Evolutionary conservation across 768 basidiomycete genomes (phyloP).

Genomic region (Gloeostereum incarnatum): DNA sequence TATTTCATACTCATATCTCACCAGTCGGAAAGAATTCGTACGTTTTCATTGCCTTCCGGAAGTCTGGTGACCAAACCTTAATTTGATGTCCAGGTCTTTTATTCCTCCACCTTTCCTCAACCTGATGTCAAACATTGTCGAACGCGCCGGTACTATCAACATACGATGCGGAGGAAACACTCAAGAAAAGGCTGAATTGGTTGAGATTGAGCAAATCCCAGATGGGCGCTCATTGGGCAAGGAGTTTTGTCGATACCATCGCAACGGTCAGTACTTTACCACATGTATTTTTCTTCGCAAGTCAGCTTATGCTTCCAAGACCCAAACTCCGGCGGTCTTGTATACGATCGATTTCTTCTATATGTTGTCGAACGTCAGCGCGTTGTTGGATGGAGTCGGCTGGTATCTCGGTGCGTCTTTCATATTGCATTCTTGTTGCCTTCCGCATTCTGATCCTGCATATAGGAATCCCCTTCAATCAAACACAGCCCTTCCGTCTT

Average conservation of each 20-base stretch:
- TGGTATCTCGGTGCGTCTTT: slow-evolving; percentile 42
- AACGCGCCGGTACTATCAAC: slow-evolving; percentile 38
- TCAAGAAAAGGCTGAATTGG: slow-evolving; percentile 37
- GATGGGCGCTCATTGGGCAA: no score
- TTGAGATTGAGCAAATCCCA: no score
- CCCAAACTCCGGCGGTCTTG: slow-evolving; percentile 44
- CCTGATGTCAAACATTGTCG: slow-evolving; percentile 25
- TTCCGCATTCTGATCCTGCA: background rate
- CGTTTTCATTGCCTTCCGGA: background rate
- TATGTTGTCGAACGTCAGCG: slow-evolving; percentile 38
- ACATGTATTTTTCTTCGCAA: no score
- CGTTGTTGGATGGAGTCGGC: slow-evolving; percentile 32
- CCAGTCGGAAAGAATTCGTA: slow-evolving; percentile 13
- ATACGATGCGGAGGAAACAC: slow-evolving; percentile 52
- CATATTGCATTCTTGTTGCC: background rate
- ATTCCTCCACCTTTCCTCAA: slow-evolving; percentile 11
- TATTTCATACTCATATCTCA: background rate
- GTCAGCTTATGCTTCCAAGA: slow-evolving; percentile 22
- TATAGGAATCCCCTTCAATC: background rate
- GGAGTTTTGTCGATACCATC: no score
- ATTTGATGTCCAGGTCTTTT: background rate
- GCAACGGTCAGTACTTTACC: no score
- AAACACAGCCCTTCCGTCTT: background rate
- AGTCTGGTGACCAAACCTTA: background rate
- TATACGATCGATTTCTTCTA: slow-evolving; percentile 47